phyloP scores from a whole-genome alignment of 257 asterid genomes.

The Capsicum pubescens region DNA sequence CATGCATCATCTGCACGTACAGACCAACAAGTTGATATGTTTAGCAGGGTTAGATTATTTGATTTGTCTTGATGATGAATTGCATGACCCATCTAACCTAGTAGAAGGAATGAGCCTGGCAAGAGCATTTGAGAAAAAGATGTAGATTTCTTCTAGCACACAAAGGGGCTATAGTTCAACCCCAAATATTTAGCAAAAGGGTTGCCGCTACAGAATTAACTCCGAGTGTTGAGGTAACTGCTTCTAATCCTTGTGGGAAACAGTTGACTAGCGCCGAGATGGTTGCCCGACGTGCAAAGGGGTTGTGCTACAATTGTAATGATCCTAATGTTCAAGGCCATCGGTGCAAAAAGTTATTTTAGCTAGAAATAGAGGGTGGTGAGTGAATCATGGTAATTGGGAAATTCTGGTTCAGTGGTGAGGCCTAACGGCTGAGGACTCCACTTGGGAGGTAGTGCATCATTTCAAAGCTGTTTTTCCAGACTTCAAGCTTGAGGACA shows the following conservation, averaged over 20 bases:
- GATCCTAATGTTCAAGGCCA: background rate
- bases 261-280: background rate
- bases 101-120: background rate
- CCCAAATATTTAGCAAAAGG: background rate
- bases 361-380: background rate
- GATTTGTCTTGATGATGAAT: background rate
- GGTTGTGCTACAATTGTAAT: background rate
- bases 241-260: background rate
- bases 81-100: background rate
- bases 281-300: background rate
- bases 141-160: background rate
- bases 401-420: too few species aligned
- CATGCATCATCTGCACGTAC: background rate
- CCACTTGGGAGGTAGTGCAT: too few species aligned
- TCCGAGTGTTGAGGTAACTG: too few species aligned
- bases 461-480: too few species aligned
- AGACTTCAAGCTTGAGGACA: too few species aligned
- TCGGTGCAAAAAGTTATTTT: background rate
- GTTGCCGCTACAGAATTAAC: background rate
- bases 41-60: background rate
- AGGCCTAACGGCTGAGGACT: too few species aligned
- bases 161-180: background rate
- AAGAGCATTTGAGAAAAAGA: conserved; percentile 8
- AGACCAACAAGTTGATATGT: background rate
- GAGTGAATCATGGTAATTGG: background rate